A percentile compares a stretch with the other conserved stretches of the same genome.
These are phyloP conservation scores for Penicillium canescens DNA, from an alignment of 495 filamentous ascomycete species.

Conservation along the genomic window DNA sequence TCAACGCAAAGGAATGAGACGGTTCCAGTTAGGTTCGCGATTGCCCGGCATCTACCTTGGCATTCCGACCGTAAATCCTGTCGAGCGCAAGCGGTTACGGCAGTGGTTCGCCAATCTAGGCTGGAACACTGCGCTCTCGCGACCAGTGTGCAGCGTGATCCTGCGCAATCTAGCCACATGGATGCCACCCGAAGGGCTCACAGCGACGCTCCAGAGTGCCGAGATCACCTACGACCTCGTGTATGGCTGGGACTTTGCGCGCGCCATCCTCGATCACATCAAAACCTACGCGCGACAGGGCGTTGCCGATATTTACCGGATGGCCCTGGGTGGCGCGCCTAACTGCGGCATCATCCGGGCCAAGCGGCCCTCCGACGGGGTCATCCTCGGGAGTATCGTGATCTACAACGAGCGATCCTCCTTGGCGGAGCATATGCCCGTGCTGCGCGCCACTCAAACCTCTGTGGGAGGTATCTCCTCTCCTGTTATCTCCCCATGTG, in stretches of 20 bases:
- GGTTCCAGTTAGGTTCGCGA: slow-evolving; percentile 75
- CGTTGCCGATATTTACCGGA: slow-evolving; percentile 77
- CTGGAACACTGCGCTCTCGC: slow-evolving; percentile 65
- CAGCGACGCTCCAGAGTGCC: slow-evolving; percentile 67
- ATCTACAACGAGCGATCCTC: slow-evolving; percentile 69
- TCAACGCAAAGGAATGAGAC: slow-evolving; percentile 65
- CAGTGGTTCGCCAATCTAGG: slow-evolving; percentile 68
- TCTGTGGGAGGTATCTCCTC: slow-evolving; percentile 74
- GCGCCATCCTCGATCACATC: slow-evolving; percentile 72
- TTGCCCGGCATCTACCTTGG: slow-evolving; percentile 80
- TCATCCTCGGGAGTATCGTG: slow-evolving; percentile 78
- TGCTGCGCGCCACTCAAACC: slow-evolving; percentile 51
- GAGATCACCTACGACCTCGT: slow-evolving; percentile 67
- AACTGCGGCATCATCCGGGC: slow-evolving; percentile 82
- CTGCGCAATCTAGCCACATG: slow-evolving; percentile 68
- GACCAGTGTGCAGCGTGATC: slow-evolving; percentile 64
- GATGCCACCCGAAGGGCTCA: slow-evolving; percentile 71
- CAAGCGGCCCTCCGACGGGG: slow-evolving; percentile 65
- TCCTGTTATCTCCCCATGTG: slow-evolving; percentile 70
- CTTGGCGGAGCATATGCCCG: slow-evolving; percentile 70
- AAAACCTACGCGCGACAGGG: slow-evolving; percentile 74
- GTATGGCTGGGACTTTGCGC: slow-evolving; percentile 75
- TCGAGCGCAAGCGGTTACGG: slow-evolving; percentile 61
- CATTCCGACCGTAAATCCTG: slow-evolving; percentile 62
- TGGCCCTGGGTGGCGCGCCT: slow-evolving; percentile 70